Percentiles rank a stretch among this genome's conserved stretches.
Conservation (phyloP, 805 yeast species). For the Grigorovia humatica region DNA sequence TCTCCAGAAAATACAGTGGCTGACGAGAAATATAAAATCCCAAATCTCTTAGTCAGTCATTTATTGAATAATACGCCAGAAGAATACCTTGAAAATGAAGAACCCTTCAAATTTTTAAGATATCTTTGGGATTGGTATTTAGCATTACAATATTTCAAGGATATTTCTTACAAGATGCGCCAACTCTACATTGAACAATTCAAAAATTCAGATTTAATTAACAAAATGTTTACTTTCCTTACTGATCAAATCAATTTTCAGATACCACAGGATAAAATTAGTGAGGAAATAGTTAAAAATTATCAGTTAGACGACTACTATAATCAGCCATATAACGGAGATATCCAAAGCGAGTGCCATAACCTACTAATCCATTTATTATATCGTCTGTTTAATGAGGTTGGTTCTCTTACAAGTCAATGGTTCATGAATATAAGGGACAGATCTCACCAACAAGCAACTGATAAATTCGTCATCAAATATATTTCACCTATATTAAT, state of each 20-base stretch:
- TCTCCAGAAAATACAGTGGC: slow-evolving; percentile 6
- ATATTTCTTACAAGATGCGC: slow-evolving; percentile 55
- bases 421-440: slow-evolving; percentile 71
- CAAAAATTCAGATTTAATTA: slow-evolving; percentile 38
- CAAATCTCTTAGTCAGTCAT: slow-evolving; percentile 29
- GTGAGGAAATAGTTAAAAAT: slow-evolving; percentile 15
- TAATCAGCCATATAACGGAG: slow-evolving; percentile 19
- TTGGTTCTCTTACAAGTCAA: slow-evolving; percentile 26
- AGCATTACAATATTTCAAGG: slow-evolving; percentile 49
- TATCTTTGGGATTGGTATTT: slow-evolving; percentile 65
- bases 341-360: slow-evolving; percentile 21
- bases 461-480: slow-evolving; percentile 53
- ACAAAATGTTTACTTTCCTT: slow-evolving; percentile 41
- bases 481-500: slow-evolving; percentile 58
- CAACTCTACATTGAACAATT: slow-evolving; percentile 50
- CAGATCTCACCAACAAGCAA: slow-evolving; percentile 45
- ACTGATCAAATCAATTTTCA: slow-evolving; percentile 42
- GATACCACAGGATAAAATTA: slow-evolving; percentile 18
- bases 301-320: slow-evolving; percentile 12
- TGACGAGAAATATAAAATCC: slow-evolving; percentile 20
- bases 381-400: slow-evolving; percentile 20
- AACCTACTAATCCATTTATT: slow-evolving; percentile 19
- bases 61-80: slow-evolving; percentile 24
- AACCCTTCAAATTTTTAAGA: slow-evolving; percentile 28
- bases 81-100: slow-evolving; percentile 33